phyloP scores from a whole-genome alignment of 2,329 filamentous ascomycete species.

The Acephala macrosclerotiorum region DNA sequence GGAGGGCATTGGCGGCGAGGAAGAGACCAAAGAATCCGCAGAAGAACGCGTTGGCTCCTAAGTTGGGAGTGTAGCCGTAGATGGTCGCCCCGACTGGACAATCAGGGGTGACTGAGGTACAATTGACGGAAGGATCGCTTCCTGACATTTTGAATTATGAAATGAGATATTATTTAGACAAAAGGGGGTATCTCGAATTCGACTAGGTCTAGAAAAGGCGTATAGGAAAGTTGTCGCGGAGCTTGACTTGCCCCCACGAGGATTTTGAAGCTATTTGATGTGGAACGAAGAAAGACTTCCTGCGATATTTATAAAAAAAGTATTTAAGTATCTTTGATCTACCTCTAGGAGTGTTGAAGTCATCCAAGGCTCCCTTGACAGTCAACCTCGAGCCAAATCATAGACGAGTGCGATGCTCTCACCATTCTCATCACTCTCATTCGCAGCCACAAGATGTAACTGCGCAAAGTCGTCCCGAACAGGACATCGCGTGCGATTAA shows the following conservation, averaged over 20 bases:
- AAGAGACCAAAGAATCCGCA: constrained; percentile 54
- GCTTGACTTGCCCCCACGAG: neutral
- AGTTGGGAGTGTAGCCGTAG: constrained; percentile 61
- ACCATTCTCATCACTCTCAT: neutral
- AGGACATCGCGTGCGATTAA: too few species aligned
- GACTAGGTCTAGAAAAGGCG: neutral
- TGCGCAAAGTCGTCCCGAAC: neutral
- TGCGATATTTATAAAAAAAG: neutral
- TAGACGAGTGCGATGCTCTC: neutral
- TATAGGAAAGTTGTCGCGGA: neutral
- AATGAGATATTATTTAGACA: neutral
- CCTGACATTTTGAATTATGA: neutral
- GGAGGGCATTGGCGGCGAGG: constrained; percentile 48
- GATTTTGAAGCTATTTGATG: neutral
- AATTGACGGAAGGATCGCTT: neutral
- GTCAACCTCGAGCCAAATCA: neutral
- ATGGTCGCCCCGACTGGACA: constrained; percentile 60
- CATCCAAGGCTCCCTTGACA: neutral
- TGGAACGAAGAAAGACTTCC: neutral
- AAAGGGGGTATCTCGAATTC: neutral
- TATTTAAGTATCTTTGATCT: neutral
- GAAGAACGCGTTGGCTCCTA: constrained; percentile 61
- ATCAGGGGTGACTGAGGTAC: constrained; percentile 20
- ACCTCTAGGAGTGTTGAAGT: neutral
- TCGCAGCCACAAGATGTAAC: neutral